phyloP scores from a whole-genome alignment of 2,329 filamentous ascomycete species.

The Sphaceloma murrayae region DNA sequence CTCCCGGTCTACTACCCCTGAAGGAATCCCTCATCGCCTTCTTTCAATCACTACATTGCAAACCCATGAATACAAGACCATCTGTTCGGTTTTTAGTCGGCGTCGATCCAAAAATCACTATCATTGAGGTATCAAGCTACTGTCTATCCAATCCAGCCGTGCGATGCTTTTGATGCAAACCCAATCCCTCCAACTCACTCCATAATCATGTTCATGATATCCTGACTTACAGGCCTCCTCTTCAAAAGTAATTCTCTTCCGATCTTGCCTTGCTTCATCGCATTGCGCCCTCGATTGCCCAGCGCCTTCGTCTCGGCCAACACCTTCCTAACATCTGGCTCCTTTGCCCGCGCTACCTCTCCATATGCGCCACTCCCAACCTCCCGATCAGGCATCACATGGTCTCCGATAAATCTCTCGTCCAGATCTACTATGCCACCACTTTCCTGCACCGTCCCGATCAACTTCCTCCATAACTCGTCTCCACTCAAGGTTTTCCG shows the following conservation, averaged over 20 bases:
- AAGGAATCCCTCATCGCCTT: no score
- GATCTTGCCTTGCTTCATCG: conserved; percentile 13
- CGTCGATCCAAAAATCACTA: no score
- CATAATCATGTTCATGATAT: conserved; percentile 16
- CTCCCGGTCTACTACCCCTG: no score
- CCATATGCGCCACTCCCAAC: background rate
- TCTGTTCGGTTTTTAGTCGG: background rate
- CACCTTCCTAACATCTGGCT: background rate
- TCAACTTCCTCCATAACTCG: conserved; percentile 67
- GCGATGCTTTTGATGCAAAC: no score
- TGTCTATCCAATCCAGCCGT: no score
- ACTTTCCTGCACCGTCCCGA: conserved; percentile 64
- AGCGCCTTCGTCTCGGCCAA: conserved; percentile 19
- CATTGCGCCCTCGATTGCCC: conserved; percentile 25
- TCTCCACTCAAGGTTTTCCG: conserved; percentile 60
- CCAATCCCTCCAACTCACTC: no score
- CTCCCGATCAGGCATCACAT: conserved; percentile 43
- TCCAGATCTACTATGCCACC: conserved; percentile 70
- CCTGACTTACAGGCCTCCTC: conserved; percentile 22
- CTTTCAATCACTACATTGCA: no score
- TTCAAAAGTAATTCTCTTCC: conserved; percentile 19
- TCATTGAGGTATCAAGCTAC: no score
- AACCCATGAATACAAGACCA: background rate
- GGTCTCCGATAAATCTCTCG: conserved; percentile 36
- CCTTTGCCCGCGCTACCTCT: background rate